These are phyloP conservation scores for Colletotrichum orbiculare DNA, from an alignment of 2,329 filamentous ascomycete genomes.

Conservation along the genomic window DNA sequence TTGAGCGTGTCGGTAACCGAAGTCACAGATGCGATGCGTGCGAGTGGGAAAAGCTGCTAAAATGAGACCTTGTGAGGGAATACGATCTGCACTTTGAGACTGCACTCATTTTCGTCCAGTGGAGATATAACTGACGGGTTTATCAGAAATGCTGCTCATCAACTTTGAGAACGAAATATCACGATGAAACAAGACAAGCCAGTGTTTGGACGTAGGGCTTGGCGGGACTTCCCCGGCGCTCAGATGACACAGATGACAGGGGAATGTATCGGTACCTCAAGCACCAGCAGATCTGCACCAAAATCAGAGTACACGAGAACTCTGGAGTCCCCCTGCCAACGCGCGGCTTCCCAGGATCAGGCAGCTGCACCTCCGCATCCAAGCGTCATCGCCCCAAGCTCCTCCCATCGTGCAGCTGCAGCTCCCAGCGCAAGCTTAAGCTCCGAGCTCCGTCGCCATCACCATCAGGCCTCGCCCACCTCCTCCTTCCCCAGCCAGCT, in stretches of 20 bases:
- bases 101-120: no score
- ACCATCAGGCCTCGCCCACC: conserved; percentile 2
- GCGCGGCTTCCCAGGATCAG: conserved; percentile 8
- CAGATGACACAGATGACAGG: not conserved
- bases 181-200: not conserved
- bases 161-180: not conserved
- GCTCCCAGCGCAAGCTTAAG: not conserved
- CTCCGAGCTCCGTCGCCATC: conserved; percentile 15
- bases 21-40: no score
- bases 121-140: no score
- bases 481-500: not conserved
- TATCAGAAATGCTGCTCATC: not conserved
- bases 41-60: no score
- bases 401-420: not conserved
- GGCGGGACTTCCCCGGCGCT: conserved; percentile 22
- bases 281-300: rapidly evolving
- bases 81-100: no score
- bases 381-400: conserved; percentile 27
- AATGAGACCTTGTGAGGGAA: no score
- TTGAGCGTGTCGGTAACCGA: not conserved
- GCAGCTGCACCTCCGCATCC: conserved; percentile 22
- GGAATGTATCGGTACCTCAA: no score
- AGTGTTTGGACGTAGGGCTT: not conserved
- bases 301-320: not conserved
- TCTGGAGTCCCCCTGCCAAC: conserved; percentile 2